These are phyloP conservation scores for Metschnikowia cerradonensis DNA, from an alignment of 805 yeast genomes.

Conservation along the genomic window DNA sequence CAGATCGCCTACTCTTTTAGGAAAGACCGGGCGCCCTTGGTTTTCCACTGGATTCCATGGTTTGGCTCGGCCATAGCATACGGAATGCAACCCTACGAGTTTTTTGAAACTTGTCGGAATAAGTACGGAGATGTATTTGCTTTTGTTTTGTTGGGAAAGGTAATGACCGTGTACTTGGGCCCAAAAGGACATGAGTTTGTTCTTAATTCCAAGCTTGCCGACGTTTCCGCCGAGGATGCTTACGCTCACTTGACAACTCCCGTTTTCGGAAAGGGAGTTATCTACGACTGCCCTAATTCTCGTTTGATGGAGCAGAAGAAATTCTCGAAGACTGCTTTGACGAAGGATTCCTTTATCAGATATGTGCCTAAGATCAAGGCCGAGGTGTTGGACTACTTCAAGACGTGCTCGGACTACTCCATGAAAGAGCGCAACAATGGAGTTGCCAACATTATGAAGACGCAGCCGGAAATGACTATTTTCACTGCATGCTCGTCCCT, in stretches of 20 bases:
- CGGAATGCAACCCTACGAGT: constrained; percentile 92
- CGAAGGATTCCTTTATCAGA: constrained; percentile 73
- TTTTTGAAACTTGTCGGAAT: constrained; percentile 71
- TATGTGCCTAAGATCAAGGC: constrained; percentile 87
- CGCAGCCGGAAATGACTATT: constrained; percentile 93
- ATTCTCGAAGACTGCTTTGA: constrained; percentile 86
- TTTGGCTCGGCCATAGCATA: constrained; percentile 84
- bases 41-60: constrained; percentile 93
- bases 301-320: constrained; percentile 98
- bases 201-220: constrained; percentile 81
- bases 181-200: constrained; percentile 98
- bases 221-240: constrained; percentile 95
- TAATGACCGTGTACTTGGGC: constrained; percentile 93
- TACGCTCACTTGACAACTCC: constrained; percentile 98
- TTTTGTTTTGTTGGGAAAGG: constrained; percentile 81
- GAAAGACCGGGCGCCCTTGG: constrained; percentile 83
- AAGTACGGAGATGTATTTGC: constrained; percentile 93
- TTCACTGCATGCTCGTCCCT: constrained; percentile 93
- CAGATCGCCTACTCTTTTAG: constrained; percentile 68
- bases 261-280: constrained; percentile 95
- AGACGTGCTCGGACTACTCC: constrained; percentile 46
- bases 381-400: constrained; percentile 69
- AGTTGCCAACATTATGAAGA: constrained; percentile 61
- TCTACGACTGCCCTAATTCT: constrained; percentile 92
- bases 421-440: constrained; percentile 40